These are phyloP conservation scores for Termitomyces sp. DNA, from an alignment of 768 basidiomycete genomes.

Conservation along the genomic window DNA sequence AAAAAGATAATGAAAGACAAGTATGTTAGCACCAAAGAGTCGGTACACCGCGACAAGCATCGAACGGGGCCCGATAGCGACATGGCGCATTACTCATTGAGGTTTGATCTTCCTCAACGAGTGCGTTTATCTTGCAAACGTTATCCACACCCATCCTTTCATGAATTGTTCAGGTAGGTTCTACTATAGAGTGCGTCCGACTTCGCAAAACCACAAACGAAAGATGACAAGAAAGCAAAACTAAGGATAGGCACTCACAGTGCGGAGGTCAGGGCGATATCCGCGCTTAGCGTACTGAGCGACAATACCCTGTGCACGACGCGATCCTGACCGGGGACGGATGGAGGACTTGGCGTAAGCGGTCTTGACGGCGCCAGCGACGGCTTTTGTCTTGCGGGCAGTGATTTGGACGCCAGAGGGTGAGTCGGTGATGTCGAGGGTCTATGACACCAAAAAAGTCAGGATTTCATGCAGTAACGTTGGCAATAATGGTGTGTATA, in stretches of 20 bases:
- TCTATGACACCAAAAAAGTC: constrained; percentile 32
- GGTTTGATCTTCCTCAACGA: constrained; percentile 57
- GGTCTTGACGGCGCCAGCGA: constrained; percentile 43
- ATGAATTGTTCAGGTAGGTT: constrained; percentile 76
- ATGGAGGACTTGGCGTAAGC: constrained; percentile 47
- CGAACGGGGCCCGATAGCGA: constrained; percentile 79
- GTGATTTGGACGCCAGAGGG: constrained; percentile 53
- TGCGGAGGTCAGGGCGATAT: constrained; percentile 75
- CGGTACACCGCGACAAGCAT: constrained; percentile 54
- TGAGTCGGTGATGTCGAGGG: constrained; percentile 57
- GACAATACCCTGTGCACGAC: constrained; percentile 65
- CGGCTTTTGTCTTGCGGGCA: constrained; percentile 60
- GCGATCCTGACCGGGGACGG: constrained; percentile 64
- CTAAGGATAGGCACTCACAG: constrained; percentile 44
- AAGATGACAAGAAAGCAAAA: constrained; percentile 7
- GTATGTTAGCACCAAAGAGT: constrained; percentile 70
- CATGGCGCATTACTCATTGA: constrained; percentile 52
- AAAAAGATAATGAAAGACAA: constrained; percentile 14
- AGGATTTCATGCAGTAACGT: not conserved
- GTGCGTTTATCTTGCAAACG: constrained; percentile 73
- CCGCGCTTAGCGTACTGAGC: constrained; percentile 54
- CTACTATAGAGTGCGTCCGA: constrained; percentile 77
- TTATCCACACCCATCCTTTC: constrained; percentile 90
- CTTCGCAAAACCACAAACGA: constrained; percentile 9
- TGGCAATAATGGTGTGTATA: constrained; percentile 18